Evolutionary conservation across 2,329 filamentous ascomycete species (phyloP).

Genomic region (Monosporascus sp.): DNA sequence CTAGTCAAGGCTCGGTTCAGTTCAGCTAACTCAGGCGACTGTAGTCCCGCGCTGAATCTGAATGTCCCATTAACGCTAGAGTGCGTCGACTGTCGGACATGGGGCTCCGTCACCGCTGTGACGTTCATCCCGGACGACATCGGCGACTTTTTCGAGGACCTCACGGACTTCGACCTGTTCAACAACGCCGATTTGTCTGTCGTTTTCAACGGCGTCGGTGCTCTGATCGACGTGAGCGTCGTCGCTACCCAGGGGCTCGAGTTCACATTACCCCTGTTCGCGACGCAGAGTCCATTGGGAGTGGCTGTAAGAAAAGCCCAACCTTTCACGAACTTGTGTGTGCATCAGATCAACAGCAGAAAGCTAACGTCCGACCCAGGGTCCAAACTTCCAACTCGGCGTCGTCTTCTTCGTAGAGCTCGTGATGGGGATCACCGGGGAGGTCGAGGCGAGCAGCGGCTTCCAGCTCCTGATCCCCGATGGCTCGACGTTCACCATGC

Average conservation of each 20-base stretch:
- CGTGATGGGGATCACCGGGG: conserved; percentile 13
- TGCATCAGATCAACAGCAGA: no score
- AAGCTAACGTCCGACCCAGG: conserved; percentile 5
- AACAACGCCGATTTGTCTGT: conserved; percentile 16
- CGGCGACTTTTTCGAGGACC: conserved; percentile 14
- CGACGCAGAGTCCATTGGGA: conserved; percentile 16
- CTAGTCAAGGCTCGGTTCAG: not conserved
- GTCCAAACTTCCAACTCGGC: conserved; percentile 18
- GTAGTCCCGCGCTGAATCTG: not conserved
- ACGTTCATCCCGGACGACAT: conserved; percentile 19
- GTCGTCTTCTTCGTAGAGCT: conserved; percentile 20
- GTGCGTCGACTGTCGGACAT: conserved; percentile 19
- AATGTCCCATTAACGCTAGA: conserved; percentile 11
- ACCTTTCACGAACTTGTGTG: no score
- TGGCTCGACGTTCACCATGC: conserved; percentile 17
- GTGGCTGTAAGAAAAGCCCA: conserved; percentile 13
- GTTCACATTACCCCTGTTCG: conserved; percentile 16
- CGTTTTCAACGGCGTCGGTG: conserved; percentile 21
- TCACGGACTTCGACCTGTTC: conserved; percentile 13
- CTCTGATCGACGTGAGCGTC: conserved; percentile 16
- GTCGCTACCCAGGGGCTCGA: conserved; percentile 8
- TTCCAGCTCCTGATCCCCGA: conserved; percentile 21
- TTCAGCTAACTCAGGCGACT: conserved; percentile 1
- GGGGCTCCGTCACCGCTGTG: conserved; percentile 14
- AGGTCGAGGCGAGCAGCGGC: conserved; percentile 15